A percentile compares a stretch with the other conserved stretches of the same genome.
Evolutionary conservation across 1,284 basidiomycete genomes (phyloP).

Genomic region (Pisolithus thermaeus): DNA sequence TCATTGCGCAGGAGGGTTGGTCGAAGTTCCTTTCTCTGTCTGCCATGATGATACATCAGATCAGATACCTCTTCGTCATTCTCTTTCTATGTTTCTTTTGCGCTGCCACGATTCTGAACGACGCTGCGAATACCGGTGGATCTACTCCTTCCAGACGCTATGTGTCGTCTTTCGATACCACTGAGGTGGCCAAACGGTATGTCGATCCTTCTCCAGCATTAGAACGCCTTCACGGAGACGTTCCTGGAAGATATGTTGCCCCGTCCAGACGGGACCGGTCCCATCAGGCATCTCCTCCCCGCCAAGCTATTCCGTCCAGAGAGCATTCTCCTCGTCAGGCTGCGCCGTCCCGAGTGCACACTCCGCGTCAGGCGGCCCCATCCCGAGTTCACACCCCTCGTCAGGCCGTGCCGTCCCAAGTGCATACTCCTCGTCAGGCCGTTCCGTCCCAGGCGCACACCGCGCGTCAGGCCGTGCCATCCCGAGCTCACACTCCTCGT

Average conservation of each 20-base stretch:
- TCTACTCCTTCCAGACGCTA: neutral
- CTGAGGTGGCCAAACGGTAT: neutral
- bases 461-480: neutral
- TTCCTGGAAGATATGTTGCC: neutral
- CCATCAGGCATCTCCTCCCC: too few relatives aligned
- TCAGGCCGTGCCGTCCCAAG: constrained; percentile 14
- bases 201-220: neutral
- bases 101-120: neutral
- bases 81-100: neutral
- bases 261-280: neutral
- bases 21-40: neutral
- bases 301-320: constrained; percentile 2
- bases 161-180: neutral
- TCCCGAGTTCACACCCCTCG: constrained; percentile 14
- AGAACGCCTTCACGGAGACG: neutral
- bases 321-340: neutral
- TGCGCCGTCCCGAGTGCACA: neutral
- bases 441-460: neutral
- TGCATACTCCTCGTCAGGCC: neutral
- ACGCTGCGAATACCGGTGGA: neutral
- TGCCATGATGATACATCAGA: neutral
- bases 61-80: constrained; percentile 3
- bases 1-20: neutral
- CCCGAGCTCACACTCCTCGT: neutral
- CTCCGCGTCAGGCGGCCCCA: constrained; percentile 10